Conservation (phyloP, 495 filamentous ascomycete species). For the Penicillium pulvis region DNA sequence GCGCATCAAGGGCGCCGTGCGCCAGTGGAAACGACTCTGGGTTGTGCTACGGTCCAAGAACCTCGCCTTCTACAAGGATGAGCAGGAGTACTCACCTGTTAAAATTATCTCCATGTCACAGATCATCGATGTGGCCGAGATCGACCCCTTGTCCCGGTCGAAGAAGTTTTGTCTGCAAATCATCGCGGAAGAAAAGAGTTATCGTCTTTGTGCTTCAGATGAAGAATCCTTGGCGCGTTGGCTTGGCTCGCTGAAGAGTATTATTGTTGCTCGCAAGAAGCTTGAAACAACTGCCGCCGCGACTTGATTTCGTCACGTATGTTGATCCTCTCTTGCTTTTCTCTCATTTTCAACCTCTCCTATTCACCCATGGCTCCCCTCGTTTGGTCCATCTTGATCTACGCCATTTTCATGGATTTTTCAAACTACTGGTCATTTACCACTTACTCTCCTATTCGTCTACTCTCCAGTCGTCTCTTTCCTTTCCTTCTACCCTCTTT, state of each 20-base stretch:
- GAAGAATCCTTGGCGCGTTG: slow-evolving; percentile 84
- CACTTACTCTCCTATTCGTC: not conserved
- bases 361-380: not conserved
- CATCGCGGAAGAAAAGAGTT: slow-evolving; percentile 91
- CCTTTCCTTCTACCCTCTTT: not conserved
- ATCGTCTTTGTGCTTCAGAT: slow-evolving; percentile 78
- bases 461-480: not conserved
- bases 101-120: slow-evolving; percentile 78
- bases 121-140: slow-evolving; percentile 90
- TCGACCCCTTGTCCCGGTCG: slow-evolving; percentile 81
- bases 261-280: slow-evolving; percentile 65
- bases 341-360: not conserved
- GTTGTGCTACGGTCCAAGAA: slow-evolving; percentile 86
- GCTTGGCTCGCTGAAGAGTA: slow-evolving; percentile 87
- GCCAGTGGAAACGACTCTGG: slow-evolving; percentile 95
- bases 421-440: not conserved
- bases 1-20: slow-evolving; percentile 81
- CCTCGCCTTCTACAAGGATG: slow-evolving; percentile 90
- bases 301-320: not conserved
- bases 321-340: not conserved
- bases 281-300: slow-evolving; percentile 21
- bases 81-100: slow-evolving; percentile 84
- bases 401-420: not conserved
- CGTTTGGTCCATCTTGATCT: not conserved
- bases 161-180: slow-evolving; percentile 89